Percentiles rank a stretch among this genome's conserved stretches.
Evolutionary conservation across 2,329 filamentous ascomycete species (phyloP).

Genomic region (Cladobotryum protrusum): DNA sequence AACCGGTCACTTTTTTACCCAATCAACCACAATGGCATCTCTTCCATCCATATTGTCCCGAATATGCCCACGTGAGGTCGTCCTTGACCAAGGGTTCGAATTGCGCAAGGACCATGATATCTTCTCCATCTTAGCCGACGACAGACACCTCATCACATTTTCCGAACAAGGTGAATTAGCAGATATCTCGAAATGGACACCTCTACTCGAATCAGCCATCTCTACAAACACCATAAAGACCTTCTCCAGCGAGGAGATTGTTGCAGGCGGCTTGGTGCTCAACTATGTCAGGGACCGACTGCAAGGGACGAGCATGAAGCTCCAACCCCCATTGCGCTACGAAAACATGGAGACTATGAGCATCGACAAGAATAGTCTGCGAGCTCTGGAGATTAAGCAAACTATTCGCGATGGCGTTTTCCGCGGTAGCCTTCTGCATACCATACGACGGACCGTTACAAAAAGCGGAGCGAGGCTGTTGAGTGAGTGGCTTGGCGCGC

Average conservation of each 20-base stretch:
- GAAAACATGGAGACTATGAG: constrained; percentile 72
- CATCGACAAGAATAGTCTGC: constrained; percentile 87
- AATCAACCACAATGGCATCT: constrained; percentile 62
- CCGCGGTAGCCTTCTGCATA: constrained; percentile 81
- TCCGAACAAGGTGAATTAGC: constrained; percentile 44
- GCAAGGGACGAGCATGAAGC: constrained; percentile 68
- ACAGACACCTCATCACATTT: constrained; percentile 71
- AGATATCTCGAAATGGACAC: constrained; percentile 59
- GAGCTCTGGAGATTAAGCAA: constrained; percentile 80
- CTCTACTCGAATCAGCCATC: constrained; percentile 71
- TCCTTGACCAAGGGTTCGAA: constrained; percentile 62
- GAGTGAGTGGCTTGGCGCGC: constrained; percentile 78
- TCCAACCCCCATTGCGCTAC: constrained; percentile 75
- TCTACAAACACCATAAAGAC: constrained; percentile 41
- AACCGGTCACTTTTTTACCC: constrained; percentile 89
- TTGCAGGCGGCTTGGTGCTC: constrained; percentile 73
- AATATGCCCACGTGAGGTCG: constrained; percentile 76
- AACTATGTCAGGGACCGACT: constrained; percentile 77
- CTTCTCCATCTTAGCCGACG: constrained; percentile 63
- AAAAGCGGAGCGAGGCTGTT: constrained; percentile 84
- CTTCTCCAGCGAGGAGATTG: constrained; percentile 65
- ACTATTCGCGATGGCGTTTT: constrained; percentile 76
- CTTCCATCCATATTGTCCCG: constrained; percentile 77
- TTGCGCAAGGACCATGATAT: constrained; percentile 54
- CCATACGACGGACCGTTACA: constrained; percentile 83